A percentile compares a stretch with the other conserved stretches of the same genome.
Evolutionary conservation across 164 flowering plant genomes (phyloP).

Genomic region (Protea cynaroides): DNA sequence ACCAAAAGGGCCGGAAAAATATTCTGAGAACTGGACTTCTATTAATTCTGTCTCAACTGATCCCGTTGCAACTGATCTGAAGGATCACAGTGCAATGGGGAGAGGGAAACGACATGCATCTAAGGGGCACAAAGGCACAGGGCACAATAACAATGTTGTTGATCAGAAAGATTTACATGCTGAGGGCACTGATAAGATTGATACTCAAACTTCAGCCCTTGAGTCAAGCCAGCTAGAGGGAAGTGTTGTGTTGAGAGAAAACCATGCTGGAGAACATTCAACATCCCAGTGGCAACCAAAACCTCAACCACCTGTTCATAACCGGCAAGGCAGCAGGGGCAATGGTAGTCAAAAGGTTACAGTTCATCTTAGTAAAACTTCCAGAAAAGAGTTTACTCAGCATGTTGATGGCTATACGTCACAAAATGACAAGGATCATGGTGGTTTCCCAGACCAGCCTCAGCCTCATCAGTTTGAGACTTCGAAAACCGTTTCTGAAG

Average conservation of each 20-base stretch:
- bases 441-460: constrained; percentile 13
- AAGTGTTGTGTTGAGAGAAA: constrained; percentile 31
- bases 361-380: constrained; percentile 19
- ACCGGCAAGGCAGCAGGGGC: constrained; percentile 33
- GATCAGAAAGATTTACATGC: constrained; percentile 32
- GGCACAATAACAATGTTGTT: constrained; percentile 18
- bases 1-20: constrained; percentile 26
- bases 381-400: constrained; percentile 27
- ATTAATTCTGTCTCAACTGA: constrained; percentile 20
- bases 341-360: constrained; percentile 26
- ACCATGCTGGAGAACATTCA: constrained; percentile 32
- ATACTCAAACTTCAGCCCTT: constrained; percentile 15
- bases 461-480: constrained; percentile 19
- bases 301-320: constrained; percentile 30
- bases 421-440: constrained; percentile 13
- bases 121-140: constrained; percentile 34
- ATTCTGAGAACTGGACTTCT: constrained; percentile 27
- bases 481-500: constrained; percentile 20
- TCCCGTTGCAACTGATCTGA: constrained; percentile 17
- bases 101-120: constrained; percentile 46
- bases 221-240: constrained; percentile 37
- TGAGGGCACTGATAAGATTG: constrained; percentile 21
- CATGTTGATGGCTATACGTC: constrained; percentile 16
- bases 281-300: constrained; percentile 87
- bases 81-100: constrained; percentile 41